Evolutionary conservation across 768 basidiomycete genomes (phyloP).

Genomic region (Daedaleopsis nitida): DNA sequence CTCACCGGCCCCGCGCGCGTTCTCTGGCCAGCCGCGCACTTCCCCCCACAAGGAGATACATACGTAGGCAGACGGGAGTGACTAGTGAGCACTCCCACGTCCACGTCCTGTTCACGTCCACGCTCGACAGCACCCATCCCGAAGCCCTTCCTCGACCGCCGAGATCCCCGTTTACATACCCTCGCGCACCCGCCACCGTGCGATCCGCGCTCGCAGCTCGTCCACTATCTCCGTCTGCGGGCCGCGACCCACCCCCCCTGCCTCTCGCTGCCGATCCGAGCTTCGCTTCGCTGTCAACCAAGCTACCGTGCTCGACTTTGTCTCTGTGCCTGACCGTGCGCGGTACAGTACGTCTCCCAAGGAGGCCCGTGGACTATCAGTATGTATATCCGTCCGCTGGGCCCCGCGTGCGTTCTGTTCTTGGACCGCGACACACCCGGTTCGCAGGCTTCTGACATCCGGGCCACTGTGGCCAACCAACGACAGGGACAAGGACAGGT

Average conservation of each 20-base stretch:
- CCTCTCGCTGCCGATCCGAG: neutral
- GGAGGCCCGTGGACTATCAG: no score
- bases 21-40: no score
- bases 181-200: neutral
- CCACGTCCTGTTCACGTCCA: no score
- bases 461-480: neutral
- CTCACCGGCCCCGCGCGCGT: no score
- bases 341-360: no score
- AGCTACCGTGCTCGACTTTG: neutral
- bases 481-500: neutral
- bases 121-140: neutral
- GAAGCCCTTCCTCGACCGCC: neutral
- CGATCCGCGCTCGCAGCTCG: neutral
- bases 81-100: no score
- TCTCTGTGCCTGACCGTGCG: neutral
- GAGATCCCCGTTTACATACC: conserved; percentile 15
- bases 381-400: no score
- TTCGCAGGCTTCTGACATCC: neutral
- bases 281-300: neutral
- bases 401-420: no score
- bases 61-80: no score
- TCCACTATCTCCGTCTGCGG: conserved; percentile 12
- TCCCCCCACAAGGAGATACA: no score
- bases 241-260: no score
- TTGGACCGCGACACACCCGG: no score